A percentile compares a stretch with the other conserved stretches of the same genome.
Conservation (phyloP, 1,284 basidiomycete genomes). For the Cryptococcus sp. region DNA sequence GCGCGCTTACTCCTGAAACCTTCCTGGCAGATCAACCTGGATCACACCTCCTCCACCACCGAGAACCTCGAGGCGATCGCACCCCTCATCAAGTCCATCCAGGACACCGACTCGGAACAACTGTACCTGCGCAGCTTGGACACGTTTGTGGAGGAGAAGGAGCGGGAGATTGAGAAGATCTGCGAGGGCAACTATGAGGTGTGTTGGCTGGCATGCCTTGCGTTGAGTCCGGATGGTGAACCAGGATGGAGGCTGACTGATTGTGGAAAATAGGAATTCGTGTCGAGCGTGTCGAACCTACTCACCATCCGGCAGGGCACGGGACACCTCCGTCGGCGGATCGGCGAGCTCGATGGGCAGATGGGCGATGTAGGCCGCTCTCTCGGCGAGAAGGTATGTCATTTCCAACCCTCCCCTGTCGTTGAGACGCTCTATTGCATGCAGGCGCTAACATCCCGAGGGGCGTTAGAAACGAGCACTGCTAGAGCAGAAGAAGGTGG, state of each 20-base stretch:
- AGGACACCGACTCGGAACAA: slow-evolving; percentile 85
- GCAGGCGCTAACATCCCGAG: too few relatives aligned
- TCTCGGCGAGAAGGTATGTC: slow-evolving; percentile 69
- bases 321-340: slow-evolving; percentile 54
- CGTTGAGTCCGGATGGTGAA: not conserved
- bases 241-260: slow-evolving; percentile 1
- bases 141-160: slow-evolving; percentile 84
- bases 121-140: slow-evolving; percentile 83
- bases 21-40: slow-evolving; percentile 42
- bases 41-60: slow-evolving; percentile 35
- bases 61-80: slow-evolving; percentile 91
- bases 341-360: slow-evolving; percentile 58
- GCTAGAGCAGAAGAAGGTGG: slow-evolving; percentile 86
- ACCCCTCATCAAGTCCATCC: slow-evolving; percentile 88
- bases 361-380: slow-evolving; percentile 67
- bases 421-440: not conserved
- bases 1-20: not conserved
- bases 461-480: slow-evolving; percentile 65
- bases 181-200: slow-evolving; percentile 91
- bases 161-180: slow-evolving; percentile 91
- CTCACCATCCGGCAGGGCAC: slow-evolving; percentile 81
- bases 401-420: not conserved
- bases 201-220: slow-evolving; percentile 12
- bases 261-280: slow-evolving; percentile 65
- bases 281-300: slow-evolving; percentile 89